A percentile compares a stretch with the other conserved stretches of the same genome.
phyloP scores from a whole-genome alignment of 768 basidiomycete species.

The Thelephora aurantiotincta region DNA sequence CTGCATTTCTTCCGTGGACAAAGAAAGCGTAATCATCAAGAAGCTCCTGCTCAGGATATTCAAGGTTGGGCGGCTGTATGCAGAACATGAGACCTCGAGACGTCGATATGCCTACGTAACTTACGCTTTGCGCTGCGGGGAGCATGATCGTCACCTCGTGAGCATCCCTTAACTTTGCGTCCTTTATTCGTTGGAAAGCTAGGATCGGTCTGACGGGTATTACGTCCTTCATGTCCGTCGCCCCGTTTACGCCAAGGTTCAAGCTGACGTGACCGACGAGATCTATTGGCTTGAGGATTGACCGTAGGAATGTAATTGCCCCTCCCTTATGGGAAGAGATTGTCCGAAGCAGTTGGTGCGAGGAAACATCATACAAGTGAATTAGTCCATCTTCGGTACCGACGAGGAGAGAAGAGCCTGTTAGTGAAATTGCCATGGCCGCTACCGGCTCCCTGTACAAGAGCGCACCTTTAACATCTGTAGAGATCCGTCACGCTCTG shows the following conservation, averaged over 20 bases:
- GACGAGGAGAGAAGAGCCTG: conserved; percentile 64
- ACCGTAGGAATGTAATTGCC: conserved; percentile 57
- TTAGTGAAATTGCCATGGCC: conserved; percentile 61
- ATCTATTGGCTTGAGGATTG: conserved; percentile 79
- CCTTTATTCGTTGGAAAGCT: conserved; percentile 63
- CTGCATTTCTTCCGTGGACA: conserved; percentile 26
- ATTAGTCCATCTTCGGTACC: conserved; percentile 67
- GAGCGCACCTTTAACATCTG: conserved; percentile 1
- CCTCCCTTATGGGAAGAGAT: conserved; percentile 58
- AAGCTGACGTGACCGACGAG: conserved; percentile 70
- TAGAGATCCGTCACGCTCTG: not conserved
- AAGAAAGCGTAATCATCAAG: conserved; percentile 56
- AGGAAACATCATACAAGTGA: conserved; percentile 76
- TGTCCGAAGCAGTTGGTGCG: conserved; percentile 79
- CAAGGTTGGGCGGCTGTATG: not conserved
- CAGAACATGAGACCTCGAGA: not conserved
- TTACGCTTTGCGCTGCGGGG: conserved; percentile 28
- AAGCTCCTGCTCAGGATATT: conserved; percentile 40
- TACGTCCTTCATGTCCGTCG: conserved; percentile 30
- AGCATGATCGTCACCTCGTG: conserved; percentile 62
- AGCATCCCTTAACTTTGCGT: conserved; percentile 46
- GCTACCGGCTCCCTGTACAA: conserved; percentile 54
- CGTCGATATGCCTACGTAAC: not conserved
- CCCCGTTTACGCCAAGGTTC: conserved; percentile 22
- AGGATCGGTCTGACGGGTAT: conserved; percentile 53